These are phyloP conservation scores for Alternaria triticimaculans DNA, from an alignment of 2,329 filamentous ascomycete species.

Conservation along the genomic window DNA sequence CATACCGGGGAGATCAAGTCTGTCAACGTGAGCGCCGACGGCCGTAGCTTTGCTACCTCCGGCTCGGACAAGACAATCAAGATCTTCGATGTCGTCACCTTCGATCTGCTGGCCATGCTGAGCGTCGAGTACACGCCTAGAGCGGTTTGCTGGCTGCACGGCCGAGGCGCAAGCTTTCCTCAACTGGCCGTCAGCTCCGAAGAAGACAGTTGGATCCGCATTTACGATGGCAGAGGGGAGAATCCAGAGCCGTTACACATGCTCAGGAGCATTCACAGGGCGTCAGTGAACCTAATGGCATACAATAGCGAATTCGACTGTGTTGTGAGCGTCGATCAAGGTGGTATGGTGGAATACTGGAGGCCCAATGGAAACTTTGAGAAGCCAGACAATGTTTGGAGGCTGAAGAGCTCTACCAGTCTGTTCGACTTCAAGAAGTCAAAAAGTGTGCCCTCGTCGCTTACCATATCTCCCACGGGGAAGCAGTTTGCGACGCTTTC, in stretches of 20 bases:
- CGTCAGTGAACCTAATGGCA: conserved; percentile 80
- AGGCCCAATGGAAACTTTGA: conserved; percentile 79
- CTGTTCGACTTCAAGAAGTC: conserved; percentile 96
- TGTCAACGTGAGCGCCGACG: conserved; percentile 86
- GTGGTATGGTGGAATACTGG: conserved; percentile 98
- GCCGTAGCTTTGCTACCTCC: conserved; percentile 89
- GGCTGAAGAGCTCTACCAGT: conserved; percentile 91
- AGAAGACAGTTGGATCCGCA: conserved; percentile 72
- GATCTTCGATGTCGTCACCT: conserved; percentile 80
- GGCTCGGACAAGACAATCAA: conserved; percentile 80
- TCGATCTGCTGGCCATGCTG: conserved; percentile 70
- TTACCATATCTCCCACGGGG: conserved; percentile 86
- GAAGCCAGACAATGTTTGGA: conserved; percentile 90
- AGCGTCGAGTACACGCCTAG: conserved; percentile 76
- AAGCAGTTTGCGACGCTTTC: conserved; percentile 88
- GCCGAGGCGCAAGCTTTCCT: conserved; percentile 83
- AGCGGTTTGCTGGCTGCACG: conserved; percentile 90
- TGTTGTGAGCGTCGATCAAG: conserved; percentile 85
- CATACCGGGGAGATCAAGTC: conserved; percentile 84
- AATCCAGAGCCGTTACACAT: conserved; percentile 77
- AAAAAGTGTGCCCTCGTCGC: conserved; percentile 80
- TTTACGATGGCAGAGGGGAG: conserved; percentile 92
- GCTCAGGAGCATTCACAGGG: conserved; percentile 79
- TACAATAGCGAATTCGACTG: conserved; percentile 92
- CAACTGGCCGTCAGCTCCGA: conserved; percentile 84